These are phyloP conservation scores for Cladorrhinum sp. DNA, from an alignment of 2,329 filamentous ascomycete genomes.

Conservation along the genomic window DNA sequence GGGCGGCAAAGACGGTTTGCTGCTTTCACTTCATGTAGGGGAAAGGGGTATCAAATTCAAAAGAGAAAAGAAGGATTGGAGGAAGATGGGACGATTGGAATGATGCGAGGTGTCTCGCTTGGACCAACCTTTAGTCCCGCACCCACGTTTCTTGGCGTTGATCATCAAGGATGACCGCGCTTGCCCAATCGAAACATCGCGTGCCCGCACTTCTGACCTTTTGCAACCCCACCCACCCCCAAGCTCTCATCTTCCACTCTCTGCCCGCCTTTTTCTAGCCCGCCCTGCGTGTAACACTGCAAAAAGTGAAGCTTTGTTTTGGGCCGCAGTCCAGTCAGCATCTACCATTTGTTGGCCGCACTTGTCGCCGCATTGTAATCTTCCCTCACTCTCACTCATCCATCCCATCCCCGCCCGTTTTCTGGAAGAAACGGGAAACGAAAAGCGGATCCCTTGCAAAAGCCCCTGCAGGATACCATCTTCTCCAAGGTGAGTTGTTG, in stretches of 20 bases:
- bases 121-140: background rate
- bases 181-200: constrained; percentile 8
- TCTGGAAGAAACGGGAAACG: background rate
- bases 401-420: background rate
- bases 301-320: background rate
- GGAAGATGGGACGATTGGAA: background rate
- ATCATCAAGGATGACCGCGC: constrained; percentile 5
- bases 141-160: constrained; percentile 20
- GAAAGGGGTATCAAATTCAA: background rate
- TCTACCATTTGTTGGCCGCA: constrained; percentile 1
- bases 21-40: background rate
- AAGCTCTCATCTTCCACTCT: background rate
- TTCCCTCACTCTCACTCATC: background rate
- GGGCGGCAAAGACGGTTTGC: background rate
- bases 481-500: background rate
- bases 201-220: background rate
- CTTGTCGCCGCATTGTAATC: background rate
- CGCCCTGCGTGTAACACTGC: background rate
- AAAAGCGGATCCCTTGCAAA: background rate
- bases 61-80: background rate
- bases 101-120: background rate
- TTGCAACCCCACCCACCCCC: background rate
- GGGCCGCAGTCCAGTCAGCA: background rate
- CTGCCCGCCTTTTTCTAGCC: background rate
- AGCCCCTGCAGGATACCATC: background rate